These are phyloP conservation scores for Sclerotinia subarctica DNA, from an alignment of 2,329 filamentous ascomycete genomes.

Conservation along the genomic window DNA sequence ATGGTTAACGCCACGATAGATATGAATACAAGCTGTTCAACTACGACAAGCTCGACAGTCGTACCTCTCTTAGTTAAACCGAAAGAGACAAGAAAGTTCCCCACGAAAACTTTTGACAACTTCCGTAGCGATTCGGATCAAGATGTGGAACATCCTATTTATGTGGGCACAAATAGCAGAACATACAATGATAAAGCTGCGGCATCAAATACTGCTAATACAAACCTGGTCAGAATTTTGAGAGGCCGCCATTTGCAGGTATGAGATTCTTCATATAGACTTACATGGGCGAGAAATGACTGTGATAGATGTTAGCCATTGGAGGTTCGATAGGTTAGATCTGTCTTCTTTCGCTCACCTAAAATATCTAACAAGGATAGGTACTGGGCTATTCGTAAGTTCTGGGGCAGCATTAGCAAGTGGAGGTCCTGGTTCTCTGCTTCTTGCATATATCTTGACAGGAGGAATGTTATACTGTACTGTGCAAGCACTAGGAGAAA, in stretches of 20 bases:
- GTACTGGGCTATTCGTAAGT: slow-evolving; percentile 82
- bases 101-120: slow-evolving; percentile 32
- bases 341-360: slow-evolving; percentile 32
- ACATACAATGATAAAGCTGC: slow-evolving; percentile 63
- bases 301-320: slow-evolving; percentile 87
- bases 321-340: slow-evolving; percentile 76
- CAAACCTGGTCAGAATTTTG: slow-evolving; percentile 70
- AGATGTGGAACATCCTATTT: slow-evolving; percentile 23
- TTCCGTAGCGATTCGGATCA: slow-evolving; percentile 31
- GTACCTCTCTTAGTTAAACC: slow-evolving; percentile 32
- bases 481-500: slow-evolving; percentile 85
- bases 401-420: slow-evolving; percentile 67
- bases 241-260: slow-evolving; percentile 70
- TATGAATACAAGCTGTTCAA: slow-evolving; percentile 26
- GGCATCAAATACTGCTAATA: slow-evolving; percentile 63
- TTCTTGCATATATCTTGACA: slow-evolving; percentile 76
- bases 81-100: slow-evolving; percentile 23
- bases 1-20: slow-evolving; percentile 23
- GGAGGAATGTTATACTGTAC: slow-evolving; percentile 88
- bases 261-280: neutral
- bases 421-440: slow-evolving; percentile 73
- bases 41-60: slow-evolving; percentile 33
- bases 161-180: slow-evolving; percentile 32
- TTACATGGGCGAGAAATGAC: neutral
- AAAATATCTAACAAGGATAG: slow-evolving; percentile 41